A percentile compares a stretch with the other conserved stretches of the same genome.
Evolutionary conservation across 225 moss, liverwort and hornwort genomes (phyloP).

Genomic region (Takakia lepidozioides): DNA sequence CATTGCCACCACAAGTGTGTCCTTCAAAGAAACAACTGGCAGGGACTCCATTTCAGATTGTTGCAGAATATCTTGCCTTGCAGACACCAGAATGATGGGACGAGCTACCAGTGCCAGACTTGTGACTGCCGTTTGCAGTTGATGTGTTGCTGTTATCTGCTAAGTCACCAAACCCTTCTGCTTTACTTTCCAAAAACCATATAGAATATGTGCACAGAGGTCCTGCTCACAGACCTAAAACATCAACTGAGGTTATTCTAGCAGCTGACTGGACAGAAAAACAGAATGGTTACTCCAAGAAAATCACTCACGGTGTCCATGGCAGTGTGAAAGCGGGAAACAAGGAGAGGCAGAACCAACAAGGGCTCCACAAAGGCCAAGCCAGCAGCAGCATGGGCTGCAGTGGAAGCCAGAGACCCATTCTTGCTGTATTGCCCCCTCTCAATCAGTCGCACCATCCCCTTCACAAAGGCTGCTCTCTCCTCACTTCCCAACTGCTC

Average conservation of each 20-base stretch:
- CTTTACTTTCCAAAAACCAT: not conserved
- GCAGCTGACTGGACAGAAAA: too few relatives aligned
- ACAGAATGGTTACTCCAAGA: too few relatives aligned
- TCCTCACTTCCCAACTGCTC: slow-evolving; percentile 56
- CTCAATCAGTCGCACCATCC: slow-evolving; percentile 79
- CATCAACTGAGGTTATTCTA: too few relatives aligned
- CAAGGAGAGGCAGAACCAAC: slow-evolving; percentile 85
- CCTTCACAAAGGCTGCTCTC: slow-evolving; percentile 81
- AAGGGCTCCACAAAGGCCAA: slow-evolving; percentile 92
- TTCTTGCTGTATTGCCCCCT: slow-evolving; percentile 98
- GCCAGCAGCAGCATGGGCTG: slow-evolving; percentile 83
- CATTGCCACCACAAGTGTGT: slow-evolving; percentile 91
- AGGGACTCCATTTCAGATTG: slow-evolving; percentile 42
- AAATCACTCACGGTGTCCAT: slow-evolving; percentile 88
- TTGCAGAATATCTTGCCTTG: slow-evolving; percentile 60
- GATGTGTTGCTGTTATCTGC: slow-evolving; percentile 98
- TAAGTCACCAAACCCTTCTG: not conserved
- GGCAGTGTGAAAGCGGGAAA: slow-evolving; percentile 84
- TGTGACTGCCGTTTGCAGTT: slow-evolving; percentile 92
- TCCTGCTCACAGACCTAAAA: too few relatives aligned
- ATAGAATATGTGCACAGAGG: too few relatives aligned
- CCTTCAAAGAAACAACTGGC: slow-evolving; percentile 69
- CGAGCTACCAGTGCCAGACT: slow-evolving; percentile 95
- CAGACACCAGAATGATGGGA: slow-evolving; percentile 75
- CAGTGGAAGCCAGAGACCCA: slow-evolving; percentile 73